These are phyloP conservation scores for Cladosporium sp. DNA, from an alignment of 2,329 filamentous ascomycete species.

Conservation along the genomic window DNA sequence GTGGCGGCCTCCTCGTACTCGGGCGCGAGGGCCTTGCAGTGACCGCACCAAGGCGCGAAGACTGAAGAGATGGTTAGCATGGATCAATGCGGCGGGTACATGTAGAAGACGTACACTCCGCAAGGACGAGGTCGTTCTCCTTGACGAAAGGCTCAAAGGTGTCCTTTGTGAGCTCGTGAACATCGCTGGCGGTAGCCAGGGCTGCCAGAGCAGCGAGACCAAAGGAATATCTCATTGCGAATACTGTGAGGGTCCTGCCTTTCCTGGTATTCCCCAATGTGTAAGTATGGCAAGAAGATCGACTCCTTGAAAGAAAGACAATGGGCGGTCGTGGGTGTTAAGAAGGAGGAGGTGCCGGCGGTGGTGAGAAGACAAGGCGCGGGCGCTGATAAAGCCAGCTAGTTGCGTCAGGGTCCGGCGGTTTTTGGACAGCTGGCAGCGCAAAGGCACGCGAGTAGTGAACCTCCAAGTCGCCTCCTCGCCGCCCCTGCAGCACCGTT, in stretches of 20 bases:
- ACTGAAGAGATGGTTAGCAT: slow-evolving; percentile 43
- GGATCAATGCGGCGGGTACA: neutral
- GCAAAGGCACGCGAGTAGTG: neutral
- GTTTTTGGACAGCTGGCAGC: neutral
- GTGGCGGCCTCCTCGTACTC: slow-evolving; percentile 87
- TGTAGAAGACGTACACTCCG: slow-evolving; percentile 66
- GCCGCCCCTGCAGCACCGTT: neutral
- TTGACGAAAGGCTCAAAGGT: slow-evolving; percentile 83
- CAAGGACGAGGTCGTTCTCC: slow-evolving; percentile 80
- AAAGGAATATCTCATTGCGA: slow-evolving; percentile 26
- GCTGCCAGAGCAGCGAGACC: slow-evolving; percentile 50
- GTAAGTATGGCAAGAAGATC: slow-evolving; percentile 8
- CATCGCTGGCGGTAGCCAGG: slow-evolving; percentile 66
- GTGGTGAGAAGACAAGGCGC: neutral
- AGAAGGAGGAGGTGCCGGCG: neutral
- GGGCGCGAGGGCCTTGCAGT: slow-evolving; percentile 96
- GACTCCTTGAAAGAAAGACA: slow-evolving; percentile 2
- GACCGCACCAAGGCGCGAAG: slow-evolving; percentile 94
- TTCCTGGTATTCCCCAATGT: neutral
- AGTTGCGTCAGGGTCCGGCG: neutral
- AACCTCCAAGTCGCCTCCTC: neutral
- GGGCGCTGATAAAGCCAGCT: neutral
- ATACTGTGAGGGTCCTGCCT: neutral
- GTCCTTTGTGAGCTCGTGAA: slow-evolving; percentile 75
- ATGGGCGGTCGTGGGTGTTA: neutral